Evolutionary conservation across 371 early-diverging fungal genomes (phyloP), one percentile per base, ranked within the genome.

Genomic region (Rhizopus delemar): DNA sequence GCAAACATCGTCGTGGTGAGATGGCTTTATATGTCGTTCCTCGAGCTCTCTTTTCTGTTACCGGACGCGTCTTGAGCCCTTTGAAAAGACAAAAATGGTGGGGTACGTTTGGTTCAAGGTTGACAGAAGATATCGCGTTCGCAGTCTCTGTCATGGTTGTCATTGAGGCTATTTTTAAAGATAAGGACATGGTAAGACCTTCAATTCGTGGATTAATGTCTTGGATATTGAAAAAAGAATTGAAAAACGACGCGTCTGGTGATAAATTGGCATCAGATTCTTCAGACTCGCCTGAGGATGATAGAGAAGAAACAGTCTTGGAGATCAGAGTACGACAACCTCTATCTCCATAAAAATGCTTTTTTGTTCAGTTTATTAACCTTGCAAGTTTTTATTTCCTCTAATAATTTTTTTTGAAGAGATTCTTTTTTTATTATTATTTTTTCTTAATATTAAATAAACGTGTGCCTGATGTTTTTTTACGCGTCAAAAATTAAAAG

Each of bases 1-100:
- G 78, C 41, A 75, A 71, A 34, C 78, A 76, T 51, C 74, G 89
- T 16, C 71, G 89, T 11, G 78, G 84, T 9, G 87, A 88, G 63
- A 84, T 88, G 81, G 82, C 82, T 0, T 57, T 88, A 5, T 87
- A 85, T 65, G 86, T 84, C 0, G 66, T 79, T 5, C 86, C 86
- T 0, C 69, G 86, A 32, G 86, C 86, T 0, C 57, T 86, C 36
- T 80, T 73, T 46, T 75, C 83, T 13, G 67, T 84, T 58, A 73
- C 71, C 45, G 81, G 83, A 29, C 74, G 85, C 13, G 60, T 83
- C 12, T 55, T 83, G 58, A 67, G 64, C 8, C 77, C 79, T 28
- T 60, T 71, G 58, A 65, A 68, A 53, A 63, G 65, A 28, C 71
- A 69, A 16, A 60, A 71, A 38, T 64, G 72, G 70, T 75, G 75